Conservation (phyloP, 2,329 filamentous ascomycete species). For the Colletotrichum lentis region DNA sequence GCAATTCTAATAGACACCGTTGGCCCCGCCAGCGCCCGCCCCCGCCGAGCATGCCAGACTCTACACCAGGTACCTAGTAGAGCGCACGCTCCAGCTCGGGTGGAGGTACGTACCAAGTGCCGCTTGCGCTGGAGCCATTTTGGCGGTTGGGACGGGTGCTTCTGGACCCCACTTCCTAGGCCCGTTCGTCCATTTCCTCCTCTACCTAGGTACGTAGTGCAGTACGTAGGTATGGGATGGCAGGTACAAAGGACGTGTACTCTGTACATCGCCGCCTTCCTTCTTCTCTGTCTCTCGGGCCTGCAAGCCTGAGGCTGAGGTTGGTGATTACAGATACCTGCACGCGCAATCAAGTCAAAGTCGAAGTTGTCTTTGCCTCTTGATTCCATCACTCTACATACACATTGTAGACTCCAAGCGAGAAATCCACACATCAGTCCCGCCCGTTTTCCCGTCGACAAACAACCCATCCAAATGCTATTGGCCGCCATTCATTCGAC, state of each 20-base stretch:
- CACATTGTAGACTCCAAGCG: background rate
- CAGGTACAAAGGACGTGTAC: too few relatives aligned
- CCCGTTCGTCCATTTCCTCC: background rate
- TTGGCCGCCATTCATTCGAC: constrained; percentile 17
- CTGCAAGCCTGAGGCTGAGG: background rate
- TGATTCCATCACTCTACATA: too few relatives aligned
- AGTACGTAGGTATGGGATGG: too few relatives aligned
- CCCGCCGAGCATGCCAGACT: background rate
- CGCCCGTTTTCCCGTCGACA: constrained; percentile 5
- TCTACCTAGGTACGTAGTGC: too few relatives aligned
- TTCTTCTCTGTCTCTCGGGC: background rate
- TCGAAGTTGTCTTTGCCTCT: too few relatives aligned
- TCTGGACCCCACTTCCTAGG: background rate
- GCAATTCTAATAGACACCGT: too few relatives aligned
- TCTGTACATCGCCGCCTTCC: background rate
- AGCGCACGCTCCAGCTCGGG: constrained; percentile 23
- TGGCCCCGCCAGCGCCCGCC: constrained; percentile 7
- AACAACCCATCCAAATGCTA: constrained; percentile 1
- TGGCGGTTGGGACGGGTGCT: constrained; percentile 9
- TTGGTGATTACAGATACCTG: background rate
- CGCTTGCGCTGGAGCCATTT: constrained; percentile 17
- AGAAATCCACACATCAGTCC: background rate
- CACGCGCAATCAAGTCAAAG: too few relatives aligned
- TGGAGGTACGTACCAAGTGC: constrained; percentile 17
- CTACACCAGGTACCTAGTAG: too few relatives aligned